Evolutionary conservation across 306 rosid species (phyloP).

Genomic region (Mimosa pudica): DNA sequence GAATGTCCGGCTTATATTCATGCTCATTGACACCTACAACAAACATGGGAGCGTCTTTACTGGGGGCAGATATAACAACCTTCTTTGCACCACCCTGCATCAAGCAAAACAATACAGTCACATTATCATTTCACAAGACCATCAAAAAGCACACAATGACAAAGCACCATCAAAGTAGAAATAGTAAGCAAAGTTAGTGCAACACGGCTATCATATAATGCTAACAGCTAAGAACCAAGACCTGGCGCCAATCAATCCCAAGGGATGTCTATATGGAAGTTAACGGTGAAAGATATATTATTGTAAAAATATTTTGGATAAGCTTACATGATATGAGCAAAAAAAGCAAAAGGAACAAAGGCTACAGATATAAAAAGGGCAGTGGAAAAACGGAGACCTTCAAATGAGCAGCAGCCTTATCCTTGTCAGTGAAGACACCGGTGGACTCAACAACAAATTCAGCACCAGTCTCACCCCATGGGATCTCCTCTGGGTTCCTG

Average conservation of each 20-base stretch:
- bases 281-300: neutral
- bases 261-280: neutral
- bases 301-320: neutral
- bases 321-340: neutral
- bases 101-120: neutral
- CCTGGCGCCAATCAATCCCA: neutral
- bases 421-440: conserved; percentile 64
- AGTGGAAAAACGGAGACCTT: conserved; percentile 43
- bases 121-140: neutral
- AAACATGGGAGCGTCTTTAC: conserved; percentile 95
- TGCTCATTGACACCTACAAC: conserved; percentile 89
- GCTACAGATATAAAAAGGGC: neutral
- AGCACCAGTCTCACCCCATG: conserved; percentile 61
- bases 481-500: conserved; percentile 71
- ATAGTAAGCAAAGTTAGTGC: neutral
- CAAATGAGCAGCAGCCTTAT: conserved; percentile 67
- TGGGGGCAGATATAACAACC: conserved; percentile 90
- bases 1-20: conserved; percentile 66
- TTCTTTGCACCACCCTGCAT: conserved; percentile 90
- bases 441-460: conserved; percentile 60
- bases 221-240: neutral
- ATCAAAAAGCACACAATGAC: neutral
- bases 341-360: neutral
- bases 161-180: neutral
- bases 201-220: neutral